Conservation (phyloP, 2,329 filamentous ascomycete genomes). For the Ophiosphaerella herpotricha region DNA sequence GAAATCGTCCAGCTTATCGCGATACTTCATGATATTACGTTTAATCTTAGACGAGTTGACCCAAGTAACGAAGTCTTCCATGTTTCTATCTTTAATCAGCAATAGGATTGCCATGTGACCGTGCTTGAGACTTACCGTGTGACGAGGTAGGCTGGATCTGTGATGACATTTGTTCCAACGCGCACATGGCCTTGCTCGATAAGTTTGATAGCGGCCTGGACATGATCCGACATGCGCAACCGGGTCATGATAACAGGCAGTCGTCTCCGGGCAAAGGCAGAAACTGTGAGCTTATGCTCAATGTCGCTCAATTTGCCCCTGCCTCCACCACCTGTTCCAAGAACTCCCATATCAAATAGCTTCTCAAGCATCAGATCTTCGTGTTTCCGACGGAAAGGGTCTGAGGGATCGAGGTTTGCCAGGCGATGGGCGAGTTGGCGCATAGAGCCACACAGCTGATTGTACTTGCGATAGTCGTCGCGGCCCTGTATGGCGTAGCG, state of each 20-base stretch:
- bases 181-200: slow-evolving; percentile 94
- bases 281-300: slow-evolving; percentile 87
- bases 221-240: slow-evolving; percentile 87
- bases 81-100: slow-evolving; percentile 57
- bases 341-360: slow-evolving; percentile 87
- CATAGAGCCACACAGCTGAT: slow-evolving; percentile 63
- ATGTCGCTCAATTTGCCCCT: slow-evolving; percentile 70
- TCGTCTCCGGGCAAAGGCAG: slow-evolving; percentile 80
- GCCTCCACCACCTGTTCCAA: slow-evolving; percentile 68
- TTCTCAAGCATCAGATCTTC: slow-evolving; percentile 89
- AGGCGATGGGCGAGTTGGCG: slow-evolving; percentile 89
- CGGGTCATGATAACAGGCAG: slow-evolving; percentile 91
- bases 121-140: slow-evolving; percentile 55
- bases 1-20: slow-evolving; percentile 94
- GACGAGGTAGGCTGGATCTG: slow-evolving; percentile 86
- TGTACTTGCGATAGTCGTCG: slow-evolving; percentile 72
- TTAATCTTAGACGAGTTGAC: slow-evolving; percentile 96
- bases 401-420: slow-evolving; percentile 77
- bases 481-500: slow-evolving; percentile 87
- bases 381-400: slow-evolving; percentile 77
- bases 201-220: slow-evolving; percentile 78
- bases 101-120: background rate
- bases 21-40: slow-evolving; percentile 91
- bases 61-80: slow-evolving; percentile 98
- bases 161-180: slow-evolving; percentile 87